These are phyloP conservation scores for Coniochaeta prunicola DNA, from an alignment of 2,329 filamentous ascomycete genomes.

Conservation along the genomic window DNA sequence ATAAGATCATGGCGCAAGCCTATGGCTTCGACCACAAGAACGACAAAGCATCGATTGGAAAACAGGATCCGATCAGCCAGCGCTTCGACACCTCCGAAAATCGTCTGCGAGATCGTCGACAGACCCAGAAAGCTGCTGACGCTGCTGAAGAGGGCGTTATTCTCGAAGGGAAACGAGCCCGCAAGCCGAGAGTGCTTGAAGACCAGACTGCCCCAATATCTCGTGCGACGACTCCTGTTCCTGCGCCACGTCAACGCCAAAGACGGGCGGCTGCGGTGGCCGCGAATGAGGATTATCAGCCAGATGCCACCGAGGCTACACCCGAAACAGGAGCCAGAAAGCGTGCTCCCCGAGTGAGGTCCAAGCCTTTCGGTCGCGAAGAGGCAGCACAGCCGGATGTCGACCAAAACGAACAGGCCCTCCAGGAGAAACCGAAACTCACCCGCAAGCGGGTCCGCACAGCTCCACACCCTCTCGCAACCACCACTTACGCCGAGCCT, in stretches of 20 bases:
- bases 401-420: constrained; percentile 5
- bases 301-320: background rate
- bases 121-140: constrained; percentile 52
- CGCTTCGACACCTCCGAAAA: constrained; percentile 47
- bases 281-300: background rate
- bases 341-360: background rate
- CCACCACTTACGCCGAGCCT: background rate
- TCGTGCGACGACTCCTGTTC: constrained; percentile 42
- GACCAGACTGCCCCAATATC: constrained; percentile 43
- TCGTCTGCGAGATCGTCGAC: constrained; percentile 48
- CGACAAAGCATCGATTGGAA: constrained; percentile 48
- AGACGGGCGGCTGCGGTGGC: constrained; percentile 5
- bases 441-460: constrained; percentile 19
- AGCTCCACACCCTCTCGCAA: constrained; percentile 3
- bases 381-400: background rate
- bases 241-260: constrained; percentile 16
- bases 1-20: constrained; percentile 49
- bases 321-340: background rate
- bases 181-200: constrained; percentile 45
- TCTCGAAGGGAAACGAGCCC: constrained; percentile 44
- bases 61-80: constrained; percentile 51
- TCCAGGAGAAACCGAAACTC: constrained; percentile 8
- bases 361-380: background rate
- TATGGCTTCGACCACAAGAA: constrained; percentile 57
- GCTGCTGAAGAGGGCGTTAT: constrained; percentile 34